Evolutionary conservation across 805 yeast genomes (phyloP), one percentile per base, ranked within the genome.

Genomic region (Saitoella complicata): DNA sequence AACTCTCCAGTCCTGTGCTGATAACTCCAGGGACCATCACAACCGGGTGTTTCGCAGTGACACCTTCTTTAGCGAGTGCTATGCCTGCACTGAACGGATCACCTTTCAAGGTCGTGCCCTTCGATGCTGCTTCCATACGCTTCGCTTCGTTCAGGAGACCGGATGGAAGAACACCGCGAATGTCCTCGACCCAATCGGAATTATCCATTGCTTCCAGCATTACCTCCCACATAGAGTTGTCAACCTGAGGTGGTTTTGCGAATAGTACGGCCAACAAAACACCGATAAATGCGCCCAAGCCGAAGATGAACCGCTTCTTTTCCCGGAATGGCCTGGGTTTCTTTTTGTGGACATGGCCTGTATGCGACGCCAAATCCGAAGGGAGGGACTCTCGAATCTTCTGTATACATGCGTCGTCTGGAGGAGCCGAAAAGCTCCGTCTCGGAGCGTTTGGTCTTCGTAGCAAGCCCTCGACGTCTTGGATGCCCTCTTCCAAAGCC

Each of bases 21-120:
- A 84, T 83, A 9, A 88, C 96, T 3, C 98, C 98, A 0, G 98
- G 98, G 12, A 91, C 47, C 78, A 91, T 72, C 3, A 91, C 73
- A 9, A 91, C 94, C 5, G 94, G 94, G 60, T 75, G 71, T 50
- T 80, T 74, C 0, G 77, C 69, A 0, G 66, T 58, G 31, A 75
- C 63, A 35, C 76, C 72, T 29, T 72, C 73, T 7, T 60, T 57
- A 35, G 63, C 64, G 68, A 88, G 63, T 39, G 71, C 64, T 52
- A 70, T 73, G 1, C 98, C 98, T 11, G 86, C 94, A 0, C 91
- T 84, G 64, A 91, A 91, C 41, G 87, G 76, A 48, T 85, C 94
- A 5, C 43, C 42, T 21, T 42, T 38, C 10, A 85, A 51, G n/a
- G 56, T 67, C 32, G 69, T 58, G 6, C 55, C 55, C 8, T 64